A percentile compares a stretch with the other conserved stretches of the same genome.
phyloP scores from a whole-genome alignment of 2,329 filamentous ascomycete genomes.

The Periconia macrospinosa region DNA sequence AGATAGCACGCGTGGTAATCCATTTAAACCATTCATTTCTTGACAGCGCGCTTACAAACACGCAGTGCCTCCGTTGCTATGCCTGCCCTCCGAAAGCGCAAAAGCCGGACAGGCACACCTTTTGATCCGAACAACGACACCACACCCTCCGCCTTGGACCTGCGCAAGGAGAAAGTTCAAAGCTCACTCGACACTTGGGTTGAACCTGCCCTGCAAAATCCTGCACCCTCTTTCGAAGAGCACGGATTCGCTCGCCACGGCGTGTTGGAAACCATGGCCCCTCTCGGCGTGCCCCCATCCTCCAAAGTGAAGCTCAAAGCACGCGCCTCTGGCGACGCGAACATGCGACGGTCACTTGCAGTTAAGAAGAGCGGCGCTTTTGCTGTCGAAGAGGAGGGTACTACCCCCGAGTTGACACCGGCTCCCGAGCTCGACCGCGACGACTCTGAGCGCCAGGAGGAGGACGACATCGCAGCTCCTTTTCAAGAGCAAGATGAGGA shows the following conservation, averaged over 20 bases:
- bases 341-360: constrained; percentile 42
- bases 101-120: constrained; percentile 42
- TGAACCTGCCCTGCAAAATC: constrained; percentile 58
- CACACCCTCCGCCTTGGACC: constrained; percentile 22
- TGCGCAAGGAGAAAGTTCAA: constrained; percentile 39
- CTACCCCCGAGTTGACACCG: constrained; percentile 51
- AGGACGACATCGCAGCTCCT: constrained; percentile 36
- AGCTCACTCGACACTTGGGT: constrained; percentile 53
- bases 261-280: constrained; percentile 81
- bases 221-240: constrained; percentile 74
- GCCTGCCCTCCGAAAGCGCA: constrained; percentile 43
- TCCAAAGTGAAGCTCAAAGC: constrained; percentile 61
- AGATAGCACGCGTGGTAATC: constrained; percentile 38
- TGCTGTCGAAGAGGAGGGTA: constrained; percentile 44
- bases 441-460: constrained; percentile 43
- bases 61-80: constrained; percentile 35
- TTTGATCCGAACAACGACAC: constrained; percentile 34
- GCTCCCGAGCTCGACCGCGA: constrained; percentile 43
- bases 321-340: constrained; percentile 46
- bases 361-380: constrained; percentile 45
- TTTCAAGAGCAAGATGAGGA: constrained; percentile 44
- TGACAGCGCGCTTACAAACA: constrained; percentile 34
- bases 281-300: constrained; percentile 72
- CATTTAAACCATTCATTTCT: constrained; percentile 11
- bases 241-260: constrained; percentile 72